Evolutionary conservation across 2,329 filamentous ascomycete species (phyloP).

Genomic region (Xylariomycetidae sp.): DNA sequence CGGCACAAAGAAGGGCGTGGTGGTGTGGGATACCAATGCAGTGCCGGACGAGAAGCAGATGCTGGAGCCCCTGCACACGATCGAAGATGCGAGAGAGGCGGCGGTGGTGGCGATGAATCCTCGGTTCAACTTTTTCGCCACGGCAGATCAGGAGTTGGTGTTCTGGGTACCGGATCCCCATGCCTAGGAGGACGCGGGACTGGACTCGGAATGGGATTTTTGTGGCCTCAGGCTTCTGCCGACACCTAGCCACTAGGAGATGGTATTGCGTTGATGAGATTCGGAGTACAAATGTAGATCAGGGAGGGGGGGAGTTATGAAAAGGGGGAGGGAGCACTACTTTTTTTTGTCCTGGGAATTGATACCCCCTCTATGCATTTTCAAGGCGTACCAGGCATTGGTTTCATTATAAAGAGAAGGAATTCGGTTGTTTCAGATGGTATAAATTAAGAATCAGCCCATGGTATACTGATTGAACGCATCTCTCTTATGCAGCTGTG

Average conservation of each 20-base stretch:
- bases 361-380: conserved; percentile 17
- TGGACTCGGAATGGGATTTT: conserved; percentile 1
- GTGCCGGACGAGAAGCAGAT: conserved; percentile 51
- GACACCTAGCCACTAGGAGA: too few relatives aligned
- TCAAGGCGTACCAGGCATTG: conserved; percentile 11
- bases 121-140: conserved; percentile 85
- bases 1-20: conserved; percentile 67
- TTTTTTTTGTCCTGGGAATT: conserved; percentile 9
- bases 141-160: conserved; percentile 77
- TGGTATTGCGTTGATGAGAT: conserved; percentile 3
- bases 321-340: too few relatives aligned
- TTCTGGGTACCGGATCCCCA: conserved; percentile 73
- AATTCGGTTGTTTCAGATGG: too few relatives aligned
- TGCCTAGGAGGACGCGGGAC: conserved; percentile 27
- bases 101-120: conserved; percentile 85
- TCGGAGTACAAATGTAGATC: too few relatives aligned
- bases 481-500: too few relatives aligned
- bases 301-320: too few relatives aligned
- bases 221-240: too few relatives aligned
- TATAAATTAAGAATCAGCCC: too few relatives aligned
- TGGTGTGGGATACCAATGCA: conserved; percentile 79
- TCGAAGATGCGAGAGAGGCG: conserved; percentile 63
- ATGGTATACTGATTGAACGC: too few relatives aligned
- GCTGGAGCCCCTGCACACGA: conserved; percentile 57
- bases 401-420: background rate